These are phyloP conservation scores for Suillus clintonianus DNA, from an alignment of 768 basidiomycete genomes.

Conservation along the genomic window DNA sequence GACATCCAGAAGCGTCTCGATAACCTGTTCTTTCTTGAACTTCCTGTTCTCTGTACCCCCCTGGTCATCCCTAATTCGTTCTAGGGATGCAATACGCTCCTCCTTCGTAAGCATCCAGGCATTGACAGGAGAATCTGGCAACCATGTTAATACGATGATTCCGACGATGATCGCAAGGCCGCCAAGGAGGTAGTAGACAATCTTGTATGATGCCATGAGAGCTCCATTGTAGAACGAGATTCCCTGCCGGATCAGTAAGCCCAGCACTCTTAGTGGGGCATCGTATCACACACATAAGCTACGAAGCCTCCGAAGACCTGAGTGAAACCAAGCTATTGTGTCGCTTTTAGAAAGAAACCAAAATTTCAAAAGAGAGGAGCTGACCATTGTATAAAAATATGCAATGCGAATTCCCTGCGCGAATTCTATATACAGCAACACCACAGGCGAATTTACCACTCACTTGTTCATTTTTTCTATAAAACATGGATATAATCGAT, in stretches of 20 bases:
- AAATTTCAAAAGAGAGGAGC: background rate
- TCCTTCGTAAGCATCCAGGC: constrained; percentile 37
- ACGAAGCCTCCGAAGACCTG: constrained; percentile 40
- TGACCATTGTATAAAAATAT: constrained; percentile 40
- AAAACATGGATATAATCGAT: constrained; percentile 40
- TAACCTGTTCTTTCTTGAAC: constrained; percentile 28
- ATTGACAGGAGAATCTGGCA: constrained; percentile 43
- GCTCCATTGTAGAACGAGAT: constrained; percentile 37
- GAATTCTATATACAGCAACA: background rate
- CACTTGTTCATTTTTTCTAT: constrained; percentile 43
- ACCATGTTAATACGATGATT: constrained; percentile 33
- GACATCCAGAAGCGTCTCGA: constrained; percentile 25
- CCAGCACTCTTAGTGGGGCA: background rate
- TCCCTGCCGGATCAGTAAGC: constrained; percentile 15
- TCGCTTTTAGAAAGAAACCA: background rate
- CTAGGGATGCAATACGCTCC: constrained; percentile 40
- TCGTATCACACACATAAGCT: constrained; percentile 29
- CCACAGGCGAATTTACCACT: background rate
- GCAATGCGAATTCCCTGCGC: constrained; percentile 32
- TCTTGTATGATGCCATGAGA: constrained; percentile 36
- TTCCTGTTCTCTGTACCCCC: constrained; percentile 28
- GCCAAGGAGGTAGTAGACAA: constrained; percentile 40
- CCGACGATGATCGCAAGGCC: constrained; percentile 40
- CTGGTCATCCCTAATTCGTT: constrained; percentile 41
- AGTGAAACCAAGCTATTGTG: constrained; percentile 28